Conservation (phyloP, 2,329 filamentous ascomycete species). For the Lithohypha guttulata region DNA sequence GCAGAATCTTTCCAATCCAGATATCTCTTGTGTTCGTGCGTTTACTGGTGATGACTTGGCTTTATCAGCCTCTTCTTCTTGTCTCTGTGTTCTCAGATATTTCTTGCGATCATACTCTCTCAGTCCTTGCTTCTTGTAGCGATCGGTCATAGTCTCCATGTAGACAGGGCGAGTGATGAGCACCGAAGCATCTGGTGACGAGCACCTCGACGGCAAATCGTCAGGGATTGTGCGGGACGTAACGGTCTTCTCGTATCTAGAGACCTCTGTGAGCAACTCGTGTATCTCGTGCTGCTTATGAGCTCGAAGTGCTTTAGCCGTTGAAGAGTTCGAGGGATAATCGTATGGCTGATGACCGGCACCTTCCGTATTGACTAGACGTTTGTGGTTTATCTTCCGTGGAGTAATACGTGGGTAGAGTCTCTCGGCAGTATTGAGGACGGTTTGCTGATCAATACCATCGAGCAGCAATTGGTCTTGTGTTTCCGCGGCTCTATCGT, state of each 20-base stretch:
- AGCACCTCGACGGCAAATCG: background rate
- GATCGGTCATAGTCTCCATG: slow-evolving; percentile 6
- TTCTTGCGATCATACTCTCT: slow-evolving; percentile 6
- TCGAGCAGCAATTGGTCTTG: slow-evolving; percentile 3
- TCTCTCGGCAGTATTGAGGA: background rate
- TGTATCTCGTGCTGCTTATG: slow-evolving; percentile 7
- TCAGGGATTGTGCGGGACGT: background rate
- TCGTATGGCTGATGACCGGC: background rate
- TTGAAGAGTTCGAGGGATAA: slow-evolving; percentile 6
- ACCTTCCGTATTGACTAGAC: background rate
- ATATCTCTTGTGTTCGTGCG: background rate
- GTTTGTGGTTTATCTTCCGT: background rate
- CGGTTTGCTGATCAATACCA: background rate
- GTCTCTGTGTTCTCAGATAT: slow-evolving; percentile 3
- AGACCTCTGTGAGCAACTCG: background rate
- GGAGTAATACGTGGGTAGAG: slow-evolving; percentile 2
- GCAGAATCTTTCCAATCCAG: slow-evolving; percentile 7
- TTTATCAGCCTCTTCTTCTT: background rate
- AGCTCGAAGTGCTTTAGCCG: background rate
- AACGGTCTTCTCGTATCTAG: slow-evolving; percentile 4
- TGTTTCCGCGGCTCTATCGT: background rate
- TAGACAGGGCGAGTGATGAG: slow-evolving; percentile 7
- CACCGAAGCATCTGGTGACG: slow-evolving; percentile 4
- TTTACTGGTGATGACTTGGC: background rate
- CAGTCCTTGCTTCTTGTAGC: slow-evolving; percentile 18